Conservation (phyloP, 2,329 filamentous ascomycete genomes). For the Botrytis paeoniae region DNA sequence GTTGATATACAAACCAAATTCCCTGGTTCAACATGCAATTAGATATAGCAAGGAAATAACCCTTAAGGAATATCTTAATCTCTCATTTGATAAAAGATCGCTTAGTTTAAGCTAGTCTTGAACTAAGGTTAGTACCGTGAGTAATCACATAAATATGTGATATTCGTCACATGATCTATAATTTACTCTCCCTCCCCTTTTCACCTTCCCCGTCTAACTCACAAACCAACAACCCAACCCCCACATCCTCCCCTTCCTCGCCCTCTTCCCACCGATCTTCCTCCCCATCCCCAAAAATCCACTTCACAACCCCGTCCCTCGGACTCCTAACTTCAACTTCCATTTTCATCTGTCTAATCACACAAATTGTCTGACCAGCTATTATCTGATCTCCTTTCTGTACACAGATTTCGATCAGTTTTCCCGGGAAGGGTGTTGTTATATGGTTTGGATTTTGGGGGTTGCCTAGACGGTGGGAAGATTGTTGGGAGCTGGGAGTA, state of each 20-base stretch:
- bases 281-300: background rate
- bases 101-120: too few relatives aligned
- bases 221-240: background rate
- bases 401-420: background rate
- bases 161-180: background rate
- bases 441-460: background rate
- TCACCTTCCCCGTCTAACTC: background rate
- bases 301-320: background rate
- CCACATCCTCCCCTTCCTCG: background rate
- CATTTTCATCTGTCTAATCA: slow-evolving; percentile 13
- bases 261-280: background rate
- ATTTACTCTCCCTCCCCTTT: background rate
- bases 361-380: background rate
- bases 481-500: slow-evolving; percentile 43
- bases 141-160: too few relatives aligned
- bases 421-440: background rate
- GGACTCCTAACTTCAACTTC: background rate
- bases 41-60: too few relatives aligned
- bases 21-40: too few relatives aligned
- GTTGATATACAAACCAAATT: too few relatives aligned
- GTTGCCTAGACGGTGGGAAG: background rate
- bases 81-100: too few relatives aligned
- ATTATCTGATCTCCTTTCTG: background rate
- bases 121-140: too few relatives aligned
- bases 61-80: too few relatives aligned